These are phyloP conservation scores for Magnusiomyces ingens DNA, from an alignment of 1,139 yeast genomes.

Conservation along the genomic window DNA sequence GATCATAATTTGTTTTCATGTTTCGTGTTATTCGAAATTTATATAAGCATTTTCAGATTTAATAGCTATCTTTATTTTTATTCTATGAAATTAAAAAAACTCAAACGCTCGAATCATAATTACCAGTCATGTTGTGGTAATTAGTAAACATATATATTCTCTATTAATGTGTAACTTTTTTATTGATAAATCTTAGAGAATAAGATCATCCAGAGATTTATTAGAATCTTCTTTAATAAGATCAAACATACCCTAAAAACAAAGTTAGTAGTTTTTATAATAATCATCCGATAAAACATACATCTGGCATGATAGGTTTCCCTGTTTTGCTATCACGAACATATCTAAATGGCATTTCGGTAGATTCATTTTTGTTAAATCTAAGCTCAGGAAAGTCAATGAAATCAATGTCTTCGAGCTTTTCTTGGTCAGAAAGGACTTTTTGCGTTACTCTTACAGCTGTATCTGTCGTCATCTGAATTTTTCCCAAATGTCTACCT, in stretches of 20 bases:
- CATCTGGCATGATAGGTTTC: conserved; percentile 73
- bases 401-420: conserved; percentile 67
- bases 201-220: conserved; percentile 30
- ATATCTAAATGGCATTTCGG: conserved; percentile 97
- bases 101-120: too few relatives aligned
- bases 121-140: too few relatives aligned
- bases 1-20: too few relatives aligned
- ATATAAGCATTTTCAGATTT: too few relatives aligned
- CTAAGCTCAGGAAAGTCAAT: conserved; percentile 92
- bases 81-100: too few relatives aligned
- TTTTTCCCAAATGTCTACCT: conserved; percentile 77
- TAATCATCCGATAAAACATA: conserved; percentile 8
- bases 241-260: conserved; percentile 66
- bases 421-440: conserved; percentile 50
- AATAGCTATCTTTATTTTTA: too few relatives aligned
- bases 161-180: too few relatives aligned
- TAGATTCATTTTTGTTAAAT: conserved; percentile 80
- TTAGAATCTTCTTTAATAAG: conserved; percentile 74
- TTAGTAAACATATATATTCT: too few relatives aligned
- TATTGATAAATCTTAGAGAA: neutral
- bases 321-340: conserved; percentile 50
- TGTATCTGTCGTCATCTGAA: conserved; percentile 97
- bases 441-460: conserved; percentile 86
- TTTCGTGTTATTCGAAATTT: too few relatives aligned
- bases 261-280: neutral